phyloP scores from a whole-genome alignment of 2,329 filamentous ascomycete species.

The Thielaviopsis ethacetica region DNA sequence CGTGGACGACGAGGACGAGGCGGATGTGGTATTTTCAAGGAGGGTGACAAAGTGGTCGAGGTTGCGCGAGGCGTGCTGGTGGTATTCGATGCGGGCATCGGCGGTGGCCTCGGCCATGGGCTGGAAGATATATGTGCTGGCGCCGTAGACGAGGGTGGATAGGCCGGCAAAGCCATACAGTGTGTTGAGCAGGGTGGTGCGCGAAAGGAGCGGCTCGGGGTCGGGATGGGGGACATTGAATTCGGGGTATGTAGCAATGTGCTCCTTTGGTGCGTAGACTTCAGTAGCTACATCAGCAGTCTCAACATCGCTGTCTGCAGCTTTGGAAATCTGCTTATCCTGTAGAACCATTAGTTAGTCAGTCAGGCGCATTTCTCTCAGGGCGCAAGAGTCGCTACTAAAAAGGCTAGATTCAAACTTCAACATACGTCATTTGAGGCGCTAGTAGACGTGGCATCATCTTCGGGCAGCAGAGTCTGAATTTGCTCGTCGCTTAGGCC shows the following conservation, averaged over 20 bases:
- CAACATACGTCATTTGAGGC: neutral
- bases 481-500: constrained; percentile 54
- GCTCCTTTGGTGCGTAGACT: constrained; percentile 28
- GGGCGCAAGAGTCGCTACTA: too few species aligned
- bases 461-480: constrained; percentile 38
- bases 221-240: constrained; percentile 42
- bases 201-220: constrained; percentile 46
- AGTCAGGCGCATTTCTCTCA: neutral
- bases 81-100: constrained; percentile 36
- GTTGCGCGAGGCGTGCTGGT: constrained; percentile 28
- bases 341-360: neutral
- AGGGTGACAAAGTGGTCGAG: constrained; percentile 30
- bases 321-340: neutral
- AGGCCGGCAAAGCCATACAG: constrained; percentile 41
- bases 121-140: constrained; percentile 50
- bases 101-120: constrained; percentile 41
- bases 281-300: neutral
- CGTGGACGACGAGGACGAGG: constrained; percentile 3
- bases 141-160: constrained; percentile 51
- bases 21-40: constrained; percentile 27
- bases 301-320: neutral
- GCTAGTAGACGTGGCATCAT: neutral
- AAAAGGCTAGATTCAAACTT: too few species aligned
- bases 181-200: constrained; percentile 39
- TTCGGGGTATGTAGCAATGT: constrained; percentile 55